Evolutionary conservation across 306 rosid genomes (phyloP).

Genomic region (Castanopsis chinensis): DNA sequence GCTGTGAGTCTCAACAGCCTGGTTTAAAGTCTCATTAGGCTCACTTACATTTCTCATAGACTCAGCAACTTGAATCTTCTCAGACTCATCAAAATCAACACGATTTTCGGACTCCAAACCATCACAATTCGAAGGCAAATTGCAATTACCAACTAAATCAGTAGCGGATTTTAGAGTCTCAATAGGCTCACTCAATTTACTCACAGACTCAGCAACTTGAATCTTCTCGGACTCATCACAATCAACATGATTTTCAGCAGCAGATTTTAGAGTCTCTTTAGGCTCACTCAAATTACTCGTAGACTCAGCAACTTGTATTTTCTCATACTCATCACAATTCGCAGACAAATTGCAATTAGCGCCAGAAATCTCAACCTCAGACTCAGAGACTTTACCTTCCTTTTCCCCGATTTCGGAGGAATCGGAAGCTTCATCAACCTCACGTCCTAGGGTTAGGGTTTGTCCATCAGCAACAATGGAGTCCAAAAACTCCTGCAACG

Average conservation of each 20-base stretch:
- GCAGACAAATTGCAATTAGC: background rate
- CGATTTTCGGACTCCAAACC: background rate
- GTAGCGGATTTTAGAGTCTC: background rate
- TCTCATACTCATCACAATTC: background rate
- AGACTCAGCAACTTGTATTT: too few relatives aligned
- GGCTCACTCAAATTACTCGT: too few relatives aligned
- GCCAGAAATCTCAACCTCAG: background rate
- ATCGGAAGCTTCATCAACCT: background rate
- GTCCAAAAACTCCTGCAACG: slow-evolving; percentile 63
- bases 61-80: background rate
- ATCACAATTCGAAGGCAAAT: background rate
- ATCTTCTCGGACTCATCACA: background rate
- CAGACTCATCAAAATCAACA: background rate
- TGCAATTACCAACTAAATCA: background rate
- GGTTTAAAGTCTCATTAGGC: background rate
- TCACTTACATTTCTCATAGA: background rate
- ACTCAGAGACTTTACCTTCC: background rate
- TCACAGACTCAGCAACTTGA: background rate
- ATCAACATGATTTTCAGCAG: background rate
- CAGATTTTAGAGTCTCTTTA: too few relatives aligned
- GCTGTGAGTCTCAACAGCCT: slow-evolving; percentile 13
- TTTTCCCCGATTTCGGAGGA: background rate
- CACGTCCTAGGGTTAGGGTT: background rate
- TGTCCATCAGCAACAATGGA: slow-evolving; percentile 16
- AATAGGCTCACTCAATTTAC: background rate